A percentile compares a stretch with the other conserved stretches of the same genome.
Conservation (phyloP, 441 rosid species). For the Aleurites moluccanus region DNA sequence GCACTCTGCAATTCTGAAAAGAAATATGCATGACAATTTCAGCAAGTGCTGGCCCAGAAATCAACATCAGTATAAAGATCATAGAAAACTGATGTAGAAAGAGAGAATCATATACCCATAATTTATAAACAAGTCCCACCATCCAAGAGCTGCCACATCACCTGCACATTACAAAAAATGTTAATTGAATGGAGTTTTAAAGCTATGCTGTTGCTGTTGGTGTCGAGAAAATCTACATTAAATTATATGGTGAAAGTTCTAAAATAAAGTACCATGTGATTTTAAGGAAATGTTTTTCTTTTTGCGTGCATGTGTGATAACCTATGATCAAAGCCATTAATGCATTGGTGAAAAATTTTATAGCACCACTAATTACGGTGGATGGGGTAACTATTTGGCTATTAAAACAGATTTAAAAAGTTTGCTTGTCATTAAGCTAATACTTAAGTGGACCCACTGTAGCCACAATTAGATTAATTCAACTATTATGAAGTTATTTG, state of each 20-base stretch:
- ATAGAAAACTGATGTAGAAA: constrained; percentile 11
- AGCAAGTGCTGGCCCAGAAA: constrained; percentile 12
- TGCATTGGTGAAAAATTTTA: neutral
- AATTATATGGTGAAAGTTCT: too few relatives aligned
- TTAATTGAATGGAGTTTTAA: neutral
- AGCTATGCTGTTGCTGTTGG: neutral
- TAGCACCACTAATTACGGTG: neutral
- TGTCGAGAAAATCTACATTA: neutral
- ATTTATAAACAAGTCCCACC: constrained; percentile 97
- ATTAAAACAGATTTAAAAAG: neutral
- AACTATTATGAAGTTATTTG: too few relatives aligned
- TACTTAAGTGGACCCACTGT: neutral
- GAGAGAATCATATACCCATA: constrained; percentile 54
- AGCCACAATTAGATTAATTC: neutral
- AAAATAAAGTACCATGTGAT: too few relatives aligned
- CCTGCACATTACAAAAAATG: constrained; percentile 42
- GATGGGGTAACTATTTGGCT: neutral
- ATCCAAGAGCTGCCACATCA: constrained; percentile 80
- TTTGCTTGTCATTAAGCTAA: neutral
- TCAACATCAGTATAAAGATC: constrained; percentile 3
- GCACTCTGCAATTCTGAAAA: constrained; percentile 86
- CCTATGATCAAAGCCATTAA: neutral
- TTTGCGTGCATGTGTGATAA: neutral
- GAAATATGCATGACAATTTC: constrained; percentile 19
- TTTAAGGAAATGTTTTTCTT: neutral